Base-by-base conservation (phyloP, 2,329 filamentous ascomycete species). In the Sordariomycetes sp. region DNA sequence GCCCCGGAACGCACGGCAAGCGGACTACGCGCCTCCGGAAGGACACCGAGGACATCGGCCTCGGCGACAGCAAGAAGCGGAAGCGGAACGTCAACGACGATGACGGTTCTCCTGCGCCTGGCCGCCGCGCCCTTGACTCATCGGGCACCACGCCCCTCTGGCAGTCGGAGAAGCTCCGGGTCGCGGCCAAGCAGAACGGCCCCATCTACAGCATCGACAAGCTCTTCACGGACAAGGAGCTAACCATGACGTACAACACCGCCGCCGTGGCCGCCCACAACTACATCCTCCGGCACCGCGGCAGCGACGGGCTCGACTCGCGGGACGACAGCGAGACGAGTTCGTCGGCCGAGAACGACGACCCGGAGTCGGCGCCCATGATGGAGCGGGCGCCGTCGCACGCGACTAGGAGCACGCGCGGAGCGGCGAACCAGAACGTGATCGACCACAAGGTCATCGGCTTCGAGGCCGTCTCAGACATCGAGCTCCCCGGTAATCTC, bases 201-300 rank as follows among this genome's bases (percentile, higher is more conserved):
- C 78, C 82, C 0, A 71, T 83, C 1, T 86, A 85, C 67, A 86
- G 80, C 66, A 80, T 88, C 60, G 83, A 87, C 64, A 87, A 87
- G 72, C 78, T 88, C 43, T 88, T 88, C 55, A 87, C 84, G 0
- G 85, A 88, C 64, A 87, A 85, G 69, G 85, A 88, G 70, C 75
- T 88, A 34, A 77, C 80, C 4, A 78, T 87, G 74, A 82, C 81
- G 32, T 86, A 86, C 67, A 86, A 86, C 60, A 72, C 76, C 4
- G 80, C 85, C 5, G 83, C 84, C 34, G 65, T 85, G 22, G 83
- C 83, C 2, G 79, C 85, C 10, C 81, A 86, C 67, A 80, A 81
- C 61, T 81, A 84, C 64, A 76, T 86, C 59, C 70, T 85, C 57
- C 79, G 81, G 40, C 82, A 83, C 65, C 79, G 79, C 55, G 60